Evolutionary conservation across 2,329 filamentous ascomycete genomes (phyloP).

Genomic region (Fusarium heterosporum): DNA sequence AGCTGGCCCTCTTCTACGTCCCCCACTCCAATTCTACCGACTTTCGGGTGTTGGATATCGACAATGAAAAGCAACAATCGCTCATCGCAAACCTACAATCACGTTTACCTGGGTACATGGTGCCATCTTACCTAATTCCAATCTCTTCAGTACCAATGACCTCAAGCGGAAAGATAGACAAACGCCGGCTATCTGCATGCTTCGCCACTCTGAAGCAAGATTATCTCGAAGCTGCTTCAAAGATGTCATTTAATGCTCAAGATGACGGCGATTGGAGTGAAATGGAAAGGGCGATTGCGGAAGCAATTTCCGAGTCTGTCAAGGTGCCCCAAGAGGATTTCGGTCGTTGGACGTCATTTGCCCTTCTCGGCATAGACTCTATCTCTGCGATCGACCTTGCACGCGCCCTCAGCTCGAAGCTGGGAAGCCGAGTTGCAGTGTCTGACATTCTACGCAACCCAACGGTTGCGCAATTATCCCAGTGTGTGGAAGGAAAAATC

Average conservation of each 20-base stretch:
- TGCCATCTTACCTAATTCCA: conserved; percentile 79
- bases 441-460: conserved; percentile 77
- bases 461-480: conserved; percentile 71
- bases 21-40: conserved; percentile 48
- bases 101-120: conserved; percentile 79
- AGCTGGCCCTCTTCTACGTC: conserved; percentile 78
- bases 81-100: conserved; percentile 68
- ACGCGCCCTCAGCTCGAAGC: conserved; percentile 61
- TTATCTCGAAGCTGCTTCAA: conserved; percentile 56
- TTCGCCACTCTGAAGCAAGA: conserved; percentile 61
- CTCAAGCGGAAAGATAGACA: conserved; percentile 79
- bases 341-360: conserved; percentile 76
- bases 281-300: conserved; percentile 67
- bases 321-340: conserved; percentile 61
- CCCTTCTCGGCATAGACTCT: conserved; percentile 84
- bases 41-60: conserved; percentile 55
- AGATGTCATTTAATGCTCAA: conserved; percentile 45
- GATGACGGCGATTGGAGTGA: conserved; percentile 61
- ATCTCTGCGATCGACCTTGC: conserved; percentile 81
- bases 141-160: conserved; percentile 78
- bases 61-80: conserved; percentile 51
- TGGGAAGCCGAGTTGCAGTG: conserved; percentile 67
- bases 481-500: conserved; percentile 31
- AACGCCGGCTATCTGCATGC: conserved; percentile 59
- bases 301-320: conserved; percentile 64